Base-by-base conservation (phyloP, 352 stramenopile species). In the Thalassiosira mediterranea region DNA sequence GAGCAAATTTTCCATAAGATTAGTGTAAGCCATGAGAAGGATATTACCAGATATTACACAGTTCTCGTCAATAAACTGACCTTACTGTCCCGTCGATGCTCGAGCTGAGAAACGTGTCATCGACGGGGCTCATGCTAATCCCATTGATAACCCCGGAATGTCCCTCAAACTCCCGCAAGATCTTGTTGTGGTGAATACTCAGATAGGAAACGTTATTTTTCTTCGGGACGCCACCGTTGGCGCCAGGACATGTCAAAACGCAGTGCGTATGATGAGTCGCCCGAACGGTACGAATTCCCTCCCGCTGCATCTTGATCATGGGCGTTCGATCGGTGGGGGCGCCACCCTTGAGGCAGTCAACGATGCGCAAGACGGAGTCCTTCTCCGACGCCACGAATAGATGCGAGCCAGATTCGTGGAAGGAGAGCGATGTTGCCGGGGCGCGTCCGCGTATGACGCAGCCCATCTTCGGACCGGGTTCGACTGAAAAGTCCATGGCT, bases 181-280 rank as follows among this genome's bases (percentile, higher is more conserved):
- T 87, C 60, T 90, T 91, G 57, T 91, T 93, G 42, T 91, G 83
- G 44, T 90, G 72, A 23, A 88, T 13, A 26, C 80, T 89, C 37
- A 77, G 73, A 57, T 93, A 91, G 58, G 79, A 72, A 32, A 90
- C 63, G 8, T 48, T 49, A 59, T 83, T 61, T 8, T 54, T 69
- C 52, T 70, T 65, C 34, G 37, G 17, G n/a, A n/a, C n/a, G 34
- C 40, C 28, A 32, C 26, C 21, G 40, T 76, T 64, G 42, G 34
- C 61, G 42, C 79, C 52, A 29, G 70, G 61, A 21, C 79, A 64
- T 65, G 87, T 79, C 17, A 90, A 64, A 0, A 91, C 68, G 58
- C 73, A 87, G 32, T 88, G 57, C 8, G 66, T 52, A 68, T 90
- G 82, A 58, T 91, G 85, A 17, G 82, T 91, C 0, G 72, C 46